These are phyloP conservation scores for Ceratocystis cacaofunesta DNA, from an alignment of 2,329 filamentous ascomycete genomes.

Conservation along the genomic window DNA sequence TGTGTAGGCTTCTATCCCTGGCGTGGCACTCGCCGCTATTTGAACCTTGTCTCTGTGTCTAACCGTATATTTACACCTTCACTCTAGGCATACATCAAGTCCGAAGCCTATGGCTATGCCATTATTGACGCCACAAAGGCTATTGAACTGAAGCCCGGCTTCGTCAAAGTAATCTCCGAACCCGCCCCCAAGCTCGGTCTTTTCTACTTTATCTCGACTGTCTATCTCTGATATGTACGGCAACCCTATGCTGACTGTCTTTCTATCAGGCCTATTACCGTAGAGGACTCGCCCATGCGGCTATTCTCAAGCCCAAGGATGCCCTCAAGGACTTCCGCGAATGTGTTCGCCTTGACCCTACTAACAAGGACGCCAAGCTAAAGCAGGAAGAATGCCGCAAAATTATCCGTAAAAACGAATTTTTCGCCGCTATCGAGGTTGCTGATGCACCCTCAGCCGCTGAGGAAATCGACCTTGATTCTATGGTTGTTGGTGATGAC, in stretches of 20 bases:
- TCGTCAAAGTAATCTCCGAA: conserved; percentile 57
- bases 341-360: conserved; percentile 73
- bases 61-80: conserved; percentile 10
- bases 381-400: conserved; percentile 91
- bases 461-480: conserved; percentile 75
- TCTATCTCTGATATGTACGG: no score
- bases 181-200: no score
- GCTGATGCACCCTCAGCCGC: conserved; percentile 84
- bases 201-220: no score
- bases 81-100: conserved; percentile 74
- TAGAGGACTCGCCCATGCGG: conserved; percentile 78
- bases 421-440: conserved; percentile 88
- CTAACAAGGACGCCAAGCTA: conserved; percentile 78
- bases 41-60: background rate
- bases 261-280: conserved; percentile 70
- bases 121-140: conserved; percentile 83
- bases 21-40: background rate
- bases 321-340: conserved; percentile 85
- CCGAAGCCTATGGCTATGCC: conserved; percentile 87
- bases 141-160: conserved; percentile 72
- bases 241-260: background rate
- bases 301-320: conserved; percentile 76
- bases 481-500: conserved; percentile 63
- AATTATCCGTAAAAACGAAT: conserved; percentile 79
- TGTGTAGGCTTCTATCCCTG: conserved; percentile 29